phyloP scores from a whole-genome alignment of 441 rosid genomes.

The Iberis amara region DNA sequence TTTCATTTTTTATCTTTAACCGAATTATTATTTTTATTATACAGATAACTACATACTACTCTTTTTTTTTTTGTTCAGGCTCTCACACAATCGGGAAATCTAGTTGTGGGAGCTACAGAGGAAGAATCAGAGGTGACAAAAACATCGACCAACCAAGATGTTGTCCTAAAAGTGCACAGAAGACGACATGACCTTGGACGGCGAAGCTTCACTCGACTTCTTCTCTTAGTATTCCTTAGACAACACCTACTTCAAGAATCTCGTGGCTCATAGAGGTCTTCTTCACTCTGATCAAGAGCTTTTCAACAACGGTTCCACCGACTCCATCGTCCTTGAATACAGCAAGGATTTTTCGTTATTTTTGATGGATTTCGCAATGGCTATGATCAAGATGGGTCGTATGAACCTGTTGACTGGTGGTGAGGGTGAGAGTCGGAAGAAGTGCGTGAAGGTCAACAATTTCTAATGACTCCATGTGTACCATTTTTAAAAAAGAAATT shows the following conservation, averaged over 20 bases:
- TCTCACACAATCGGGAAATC: too few relatives aligned
- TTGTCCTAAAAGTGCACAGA: too few relatives aligned
- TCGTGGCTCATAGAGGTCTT: slow-evolving; percentile 47
- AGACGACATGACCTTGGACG: too few relatives aligned
- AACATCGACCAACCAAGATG: too few relatives aligned
- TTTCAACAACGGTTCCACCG: slow-evolving; percentile 66
- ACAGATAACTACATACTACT: too few relatives aligned
- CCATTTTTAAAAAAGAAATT: too few relatives aligned
- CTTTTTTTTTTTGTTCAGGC: too few relatives aligned
- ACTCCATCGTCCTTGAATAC: slow-evolving; percentile 51
- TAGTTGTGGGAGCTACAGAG: too few relatives aligned
- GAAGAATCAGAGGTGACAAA: too few relatives aligned
- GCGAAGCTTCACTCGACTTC: slow-evolving; percentile 69
- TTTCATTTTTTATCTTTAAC: too few relatives aligned
- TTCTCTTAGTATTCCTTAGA: slow-evolving; percentile 53
- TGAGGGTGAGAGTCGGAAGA: slow-evolving; percentile 62
- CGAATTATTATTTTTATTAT: too few relatives aligned
- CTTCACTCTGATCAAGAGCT: slow-evolving; percentile 78
- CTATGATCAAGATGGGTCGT: slow-evolving; percentile 87
- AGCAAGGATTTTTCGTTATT: slow-evolving; percentile 35
- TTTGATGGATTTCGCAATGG: slow-evolving; percentile 50
- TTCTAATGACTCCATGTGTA: too few relatives aligned
- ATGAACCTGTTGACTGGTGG: slow-evolving; percentile 72
- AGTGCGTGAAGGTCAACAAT: slow-evolving; percentile 50
- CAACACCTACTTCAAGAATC: slow-evolving; percentile 65